Base-by-base conservation (phyloP, 306 rosid genomes). In the Vachellia collinsii region DNA sequence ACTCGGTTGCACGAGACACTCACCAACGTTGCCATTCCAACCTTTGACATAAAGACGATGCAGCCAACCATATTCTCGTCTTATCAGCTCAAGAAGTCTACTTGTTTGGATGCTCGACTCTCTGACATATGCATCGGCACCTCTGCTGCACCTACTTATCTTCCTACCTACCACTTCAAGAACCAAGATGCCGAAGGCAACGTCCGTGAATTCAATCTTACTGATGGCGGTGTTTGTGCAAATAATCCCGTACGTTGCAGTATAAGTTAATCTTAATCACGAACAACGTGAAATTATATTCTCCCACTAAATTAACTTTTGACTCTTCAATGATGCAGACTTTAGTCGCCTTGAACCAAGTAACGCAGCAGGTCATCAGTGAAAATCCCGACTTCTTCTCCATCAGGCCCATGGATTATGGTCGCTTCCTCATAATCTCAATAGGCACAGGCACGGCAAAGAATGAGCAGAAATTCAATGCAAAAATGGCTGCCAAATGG, bases 11-110 rank as follows among this genome's bases (percentile, higher is more conserved):
- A 85, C 65, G 81, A 93, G 25, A 85, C 94, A 0, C 72, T 91
- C 80, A 90, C 97, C 66, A 91, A 91, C 56, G 73, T 93, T 47
- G 93, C 91, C 65, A 84, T 91, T 74, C 89, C 94, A 3, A 59
- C 89, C 7, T 91, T 91, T 22, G 97, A 92, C 53, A 88, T 92
- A n/a, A 90, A 87, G 83, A 37, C 59, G 12, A 71, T 90, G 78
- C 94, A 88, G 41, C 92, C 94, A n/a, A 73, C 81, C 4, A 42
- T 92, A 78, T 92, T 92, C 80, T 88, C 97, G 6, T 78, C 85
- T 43, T 90, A 84, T 78, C 79, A 88, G 85, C 39, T 79, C 22
- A 86, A 75, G 58, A 76, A 13, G 3, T 43, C 51, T 4, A 72
- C 89, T 2, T 9, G 46, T 16, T 79, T 83, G 62, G 76, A 88